These are phyloP conservation scores for Themeda triandra DNA, from an alignment of 176 grass and related monocot genomes.

Conservation along the genomic window DNA sequence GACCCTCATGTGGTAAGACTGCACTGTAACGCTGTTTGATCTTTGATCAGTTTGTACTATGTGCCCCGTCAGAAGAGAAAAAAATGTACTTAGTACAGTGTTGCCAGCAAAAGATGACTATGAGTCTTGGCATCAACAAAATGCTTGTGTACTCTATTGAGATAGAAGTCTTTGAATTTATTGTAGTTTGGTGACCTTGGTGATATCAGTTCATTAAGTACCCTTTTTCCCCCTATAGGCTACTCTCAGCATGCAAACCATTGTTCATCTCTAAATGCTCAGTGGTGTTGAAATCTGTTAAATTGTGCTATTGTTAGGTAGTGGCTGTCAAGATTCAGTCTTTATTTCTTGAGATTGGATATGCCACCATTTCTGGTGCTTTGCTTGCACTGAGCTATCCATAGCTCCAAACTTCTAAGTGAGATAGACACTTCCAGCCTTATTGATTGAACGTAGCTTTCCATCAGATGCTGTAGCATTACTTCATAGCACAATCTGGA, in stretches of 20 bases:
- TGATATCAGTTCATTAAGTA: not conserved
- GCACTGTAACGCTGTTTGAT: too few relatives aligned
- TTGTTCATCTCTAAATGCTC: not conserved
- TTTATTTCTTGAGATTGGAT: not conserved
- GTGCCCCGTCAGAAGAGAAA: not conserved
- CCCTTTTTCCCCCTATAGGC: not conserved
- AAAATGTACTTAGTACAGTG: not conserved
- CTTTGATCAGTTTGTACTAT: not conserved
- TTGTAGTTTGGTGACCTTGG: not conserved
- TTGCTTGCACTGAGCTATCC: conserved; percentile 11
- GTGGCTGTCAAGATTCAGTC: not conserved
- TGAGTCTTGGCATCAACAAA: not conserved
- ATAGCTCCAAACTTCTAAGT: not conserved
- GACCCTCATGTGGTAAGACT: not conserved
- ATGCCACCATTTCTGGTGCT: not conserved
- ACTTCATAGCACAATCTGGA: conserved; percentile 12
- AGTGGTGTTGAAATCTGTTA: not conserved
- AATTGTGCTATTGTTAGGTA: conserved; percentile 4
- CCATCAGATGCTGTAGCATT: conserved; percentile 11
- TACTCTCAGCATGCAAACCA: not conserved
- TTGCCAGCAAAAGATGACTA: not conserved
- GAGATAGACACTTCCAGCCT: not conserved
- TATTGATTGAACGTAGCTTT: conserved; percentile 26
- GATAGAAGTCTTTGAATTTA: not conserved
- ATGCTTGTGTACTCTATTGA: not conserved